phyloP scores from a whole-genome alignment of 257 asterid genomes.

The Forsythia suspensa region DNA sequence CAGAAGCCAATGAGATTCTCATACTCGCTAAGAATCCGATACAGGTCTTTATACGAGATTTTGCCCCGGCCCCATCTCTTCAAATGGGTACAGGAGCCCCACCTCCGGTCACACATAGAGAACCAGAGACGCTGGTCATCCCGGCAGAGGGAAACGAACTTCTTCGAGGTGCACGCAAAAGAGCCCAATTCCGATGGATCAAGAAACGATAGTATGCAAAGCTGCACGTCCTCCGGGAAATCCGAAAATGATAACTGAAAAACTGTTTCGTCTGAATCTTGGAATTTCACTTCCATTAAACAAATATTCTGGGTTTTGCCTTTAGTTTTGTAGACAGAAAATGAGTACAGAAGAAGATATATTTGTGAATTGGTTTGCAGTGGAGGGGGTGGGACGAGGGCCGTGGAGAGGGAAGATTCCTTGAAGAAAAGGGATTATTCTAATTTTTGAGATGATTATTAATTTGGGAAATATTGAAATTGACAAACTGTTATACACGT shows the following conservation, averaged over 20 bases:
- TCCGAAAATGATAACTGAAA: conserved; percentile 55
- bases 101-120: conserved; percentile 82
- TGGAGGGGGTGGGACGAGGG: not conserved
- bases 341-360: not conserved
- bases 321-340: not conserved
- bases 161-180: conserved; percentile 77
- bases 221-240: conserved; percentile 94
- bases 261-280: conserved; percentile 16
- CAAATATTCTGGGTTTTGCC: not conserved
- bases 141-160: conserved; percentile 64
- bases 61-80: conserved; percentile 68
- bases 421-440: conserved; percentile 11
- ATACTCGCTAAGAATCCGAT: conserved; percentile 55
- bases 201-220: conserved; percentile 81
- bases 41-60: conserved; percentile 59
- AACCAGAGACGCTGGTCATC: conserved; percentile 78
- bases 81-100: conserved; percentile 82
- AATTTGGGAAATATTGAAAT: not conserved
- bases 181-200: conserved; percentile 57
- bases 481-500: too few species aligned
- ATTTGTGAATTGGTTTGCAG: not conserved
- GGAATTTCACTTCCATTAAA: not conserved
- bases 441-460: not conserved
- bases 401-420: conserved; percentile 17
- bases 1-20: conserved; percentile 84